Evolutionary conservation across 208 protist species (phyloP), one percentile per base, ranked within the genome.

Genomic region (Trypanosoma avium): DNA sequence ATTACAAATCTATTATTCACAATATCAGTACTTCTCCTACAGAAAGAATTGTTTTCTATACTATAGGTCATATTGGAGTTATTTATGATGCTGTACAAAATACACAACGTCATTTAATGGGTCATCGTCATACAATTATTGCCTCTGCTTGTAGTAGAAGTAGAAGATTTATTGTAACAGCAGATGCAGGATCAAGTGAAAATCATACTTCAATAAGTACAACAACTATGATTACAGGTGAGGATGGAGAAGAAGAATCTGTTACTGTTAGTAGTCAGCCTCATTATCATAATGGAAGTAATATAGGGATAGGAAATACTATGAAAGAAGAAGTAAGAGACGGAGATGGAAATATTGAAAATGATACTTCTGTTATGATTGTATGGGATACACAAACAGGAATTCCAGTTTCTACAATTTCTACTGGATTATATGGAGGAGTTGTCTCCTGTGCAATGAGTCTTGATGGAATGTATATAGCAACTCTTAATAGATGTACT

Each of bases 351-450:
- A 29, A 58, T 47, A 29, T 19, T 13, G 19, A 38, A n/a, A 22
- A 53, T 29, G 57, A 62, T 32, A 52, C 29, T 46, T 84, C 84
- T 9, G 67, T 92, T 48, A 87, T 98, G 76, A 97, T 98, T 63
- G 80, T 98, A 3, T 98, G 96, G 95, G 95, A 98, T 42, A 82
- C 91, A 30, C 50, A 80, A 35, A 95, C 81, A 29, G 75, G 77
- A 9, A 77, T 90, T 27, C 93, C 96, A 17, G 60, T 98, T 40
- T 86, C 91, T n/a, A 80, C 65, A n/a, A 84, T 92, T 67, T 76
- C 72, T 47, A 79, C 89, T 4, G 77, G 80, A 30, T 75, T 81
- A 40, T 91, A 92, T 70, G 75, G 82, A 29, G 94, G 96, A 32
- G 93, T 97, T 17, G 61, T 90, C 32, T 77, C 83, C 27, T 85